A percentile compares a stretch with the other conserved stretches of the same genome.
These are phyloP conservation scores for Pachysolen tannophilus DNA, from an alignment of 805 yeast species.

Conservation along the genomic window DNA sequence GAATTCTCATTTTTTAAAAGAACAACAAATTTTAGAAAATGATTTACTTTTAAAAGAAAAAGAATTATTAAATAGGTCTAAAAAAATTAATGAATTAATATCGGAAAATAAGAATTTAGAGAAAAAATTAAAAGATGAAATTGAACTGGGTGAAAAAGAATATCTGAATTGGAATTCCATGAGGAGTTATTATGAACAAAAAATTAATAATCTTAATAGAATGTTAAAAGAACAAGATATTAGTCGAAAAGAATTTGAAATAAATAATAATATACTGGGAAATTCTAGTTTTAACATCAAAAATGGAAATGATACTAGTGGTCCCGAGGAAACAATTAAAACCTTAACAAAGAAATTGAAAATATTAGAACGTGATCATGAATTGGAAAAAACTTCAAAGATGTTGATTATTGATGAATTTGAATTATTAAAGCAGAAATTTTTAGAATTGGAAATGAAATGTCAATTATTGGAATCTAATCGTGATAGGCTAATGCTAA, in stretches of 20 bases:
- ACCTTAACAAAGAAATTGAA: constrained; percentile 20
- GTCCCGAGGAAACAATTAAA: constrained; percentile 11
- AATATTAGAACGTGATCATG: constrained; percentile 40
- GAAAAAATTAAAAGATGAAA: constrained; percentile 20
- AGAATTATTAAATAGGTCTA: constrained; percentile 16
- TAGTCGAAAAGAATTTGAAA: neutral
- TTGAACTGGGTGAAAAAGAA: constrained; percentile 22
- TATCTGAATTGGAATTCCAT: constrained; percentile 20
- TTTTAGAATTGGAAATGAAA: constrained; percentile 18
- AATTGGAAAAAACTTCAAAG: constrained; percentile 44
- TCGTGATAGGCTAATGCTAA: constrained; percentile 16
- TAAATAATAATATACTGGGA: constrained; percentile 1
- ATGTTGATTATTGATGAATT: constrained; percentile 46
- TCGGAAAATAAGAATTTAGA: constrained; percentile 17
- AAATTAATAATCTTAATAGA: constrained; percentile 16
- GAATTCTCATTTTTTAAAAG: constrained; percentile 22
- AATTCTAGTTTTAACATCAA: neutral
- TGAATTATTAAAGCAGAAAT: constrained; percentile 36
- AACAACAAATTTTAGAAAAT: constrained; percentile 25
- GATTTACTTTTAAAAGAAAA: constrained; percentile 23
- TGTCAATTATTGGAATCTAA: constrained; percentile 20
- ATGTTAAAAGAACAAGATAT: constrained; percentile 11
- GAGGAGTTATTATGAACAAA: constrained; percentile 19
- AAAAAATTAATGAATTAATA: constrained; percentile 19
- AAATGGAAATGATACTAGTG: neutral